These are phyloP conservation scores for Penicillium steckii DNA, from an alignment of 495 filamentous ascomycete genomes.

Conservation along the genomic window DNA sequence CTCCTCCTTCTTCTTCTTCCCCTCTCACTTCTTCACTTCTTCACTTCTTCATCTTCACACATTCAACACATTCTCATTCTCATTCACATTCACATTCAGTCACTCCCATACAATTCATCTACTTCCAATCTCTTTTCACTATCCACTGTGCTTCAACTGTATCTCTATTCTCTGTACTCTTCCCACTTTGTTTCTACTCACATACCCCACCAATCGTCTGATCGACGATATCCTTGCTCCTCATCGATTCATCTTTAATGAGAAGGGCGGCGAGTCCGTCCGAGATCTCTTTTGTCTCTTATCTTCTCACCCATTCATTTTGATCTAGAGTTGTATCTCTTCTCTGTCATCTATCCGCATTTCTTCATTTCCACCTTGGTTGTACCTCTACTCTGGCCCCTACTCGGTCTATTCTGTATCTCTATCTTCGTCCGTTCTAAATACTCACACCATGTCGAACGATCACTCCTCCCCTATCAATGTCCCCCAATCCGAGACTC, in stretches of 20 bases:
- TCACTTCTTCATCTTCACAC: not conserved
- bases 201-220: no score
- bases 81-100: not conserved
- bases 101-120: not conserved
- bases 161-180: not conserved
- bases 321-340: not conserved
- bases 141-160: not conserved
- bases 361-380: not conserved
- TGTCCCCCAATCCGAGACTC: slow-evolving; percentile 38
- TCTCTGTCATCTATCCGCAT: not conserved
- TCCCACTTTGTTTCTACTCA: not conserved
- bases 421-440: no score
- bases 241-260: slow-evolving; percentile 13
- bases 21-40: slow-evolving; percentile 1
- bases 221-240: not conserved
- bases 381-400: not conserved
- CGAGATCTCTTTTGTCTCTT: slow-evolving; percentile 14
- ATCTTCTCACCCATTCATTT: slow-evolving; percentile 1
- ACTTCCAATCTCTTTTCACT: not conserved
- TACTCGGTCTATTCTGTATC: slow-evolving; percentile 6
- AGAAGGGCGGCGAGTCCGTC: slow-evolving; percentile 35
- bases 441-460: slow-evolving; percentile 44
- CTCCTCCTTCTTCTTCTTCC: slow-evolving; percentile 4
- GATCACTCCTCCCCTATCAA: slow-evolving; percentile 50
- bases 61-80: not conserved